These are phyloP conservation scores for Blastocystis sp. DNA, from an alignment of 352 stramenopile genomes.

Conservation along the genomic window DNA sequence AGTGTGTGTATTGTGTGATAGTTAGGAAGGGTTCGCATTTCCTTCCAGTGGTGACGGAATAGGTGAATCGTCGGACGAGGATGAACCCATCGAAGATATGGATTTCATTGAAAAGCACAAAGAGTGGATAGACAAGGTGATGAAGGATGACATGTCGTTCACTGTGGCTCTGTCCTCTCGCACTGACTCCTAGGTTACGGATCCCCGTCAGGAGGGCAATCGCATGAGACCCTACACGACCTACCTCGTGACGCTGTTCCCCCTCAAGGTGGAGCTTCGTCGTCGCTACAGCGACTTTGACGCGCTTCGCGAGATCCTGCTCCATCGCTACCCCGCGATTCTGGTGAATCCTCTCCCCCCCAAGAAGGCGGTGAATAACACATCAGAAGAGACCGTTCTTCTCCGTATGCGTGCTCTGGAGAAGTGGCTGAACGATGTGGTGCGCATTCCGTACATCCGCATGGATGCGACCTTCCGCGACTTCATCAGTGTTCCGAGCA, in stretches of 20 bases:
- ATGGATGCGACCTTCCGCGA: constrained; percentile 69
- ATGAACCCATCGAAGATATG: constrained; percentile 54
- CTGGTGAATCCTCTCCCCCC: constrained; percentile 63
- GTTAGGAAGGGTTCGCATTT: neutral
- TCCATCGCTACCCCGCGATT: constrained; percentile 59
- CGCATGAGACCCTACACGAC: constrained; percentile 71
- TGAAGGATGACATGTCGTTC: constrained; percentile 72
- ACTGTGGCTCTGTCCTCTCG: neutral
- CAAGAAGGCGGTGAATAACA: constrained; percentile 74
- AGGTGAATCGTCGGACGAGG: constrained; percentile 64
- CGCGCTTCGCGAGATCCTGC: constrained; percentile 48
- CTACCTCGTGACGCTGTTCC: constrained; percentile 61
- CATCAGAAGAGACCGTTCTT: constrained; percentile 44
- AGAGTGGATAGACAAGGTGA: constrained; percentile 69
- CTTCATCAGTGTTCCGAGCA: constrained; percentile 58
- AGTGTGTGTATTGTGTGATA: neutral
- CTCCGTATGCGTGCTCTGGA: constrained; percentile 54
- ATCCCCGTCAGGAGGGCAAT: constrained; percentile 64
- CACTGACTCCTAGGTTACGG: constrained; percentile 27
- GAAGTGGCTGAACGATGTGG: constrained; percentile 65
- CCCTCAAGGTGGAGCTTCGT: constrained; percentile 61
- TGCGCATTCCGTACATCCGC: constrained; percentile 69
- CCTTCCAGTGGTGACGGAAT: neutral
- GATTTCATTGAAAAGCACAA: constrained; percentile 68
- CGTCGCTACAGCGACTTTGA: constrained; percentile 73